Evolutionary conservation across 345 rosid genomes (phyloP).

Genomic region (Passiflora organensis): DNA sequence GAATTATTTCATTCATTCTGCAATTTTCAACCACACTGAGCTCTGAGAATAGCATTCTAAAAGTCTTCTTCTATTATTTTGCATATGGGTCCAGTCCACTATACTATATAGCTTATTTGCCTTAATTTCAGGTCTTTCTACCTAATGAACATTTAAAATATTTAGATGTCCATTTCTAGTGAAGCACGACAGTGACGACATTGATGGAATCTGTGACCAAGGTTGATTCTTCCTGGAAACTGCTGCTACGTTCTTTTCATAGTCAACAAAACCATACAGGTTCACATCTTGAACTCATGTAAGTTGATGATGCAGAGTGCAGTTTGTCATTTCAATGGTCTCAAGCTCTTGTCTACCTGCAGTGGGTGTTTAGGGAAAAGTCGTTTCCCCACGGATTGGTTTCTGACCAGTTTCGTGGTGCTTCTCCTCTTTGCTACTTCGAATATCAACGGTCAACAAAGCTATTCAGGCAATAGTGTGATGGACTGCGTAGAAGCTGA

Average conservation of each 20-base stretch:
- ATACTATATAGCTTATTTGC: background rate
- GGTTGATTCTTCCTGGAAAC: background rate
- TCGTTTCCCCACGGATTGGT: constrained; percentile 11
- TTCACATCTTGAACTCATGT: background rate
- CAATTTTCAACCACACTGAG: no score
- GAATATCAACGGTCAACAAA: constrained; percentile 20
- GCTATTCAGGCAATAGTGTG: constrained; percentile 22
- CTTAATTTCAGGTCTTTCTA: background rate
- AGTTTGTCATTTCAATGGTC: background rate
- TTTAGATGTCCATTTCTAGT: background rate
- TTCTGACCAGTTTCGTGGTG: constrained; percentile 9
- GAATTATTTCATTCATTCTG: no score
- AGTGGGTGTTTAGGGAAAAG: no score
- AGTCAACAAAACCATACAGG: background rate
- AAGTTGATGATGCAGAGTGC: background rate
- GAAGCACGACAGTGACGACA: no score
- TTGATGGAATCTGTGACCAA: constrained; percentile 1
- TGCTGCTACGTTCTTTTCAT: background rate
- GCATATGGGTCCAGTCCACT: background rate
- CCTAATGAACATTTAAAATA: background rate
- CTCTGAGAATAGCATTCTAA: background rate
- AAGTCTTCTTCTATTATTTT: background rate
- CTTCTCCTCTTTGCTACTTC: constrained; percentile 9
- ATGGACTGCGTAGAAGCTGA: constrained; percentile 5
- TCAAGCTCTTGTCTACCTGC: background rate